Base-by-base conservation (phyloP, 169 alveolate species). In the Theileria luwenshuni region DNA sequence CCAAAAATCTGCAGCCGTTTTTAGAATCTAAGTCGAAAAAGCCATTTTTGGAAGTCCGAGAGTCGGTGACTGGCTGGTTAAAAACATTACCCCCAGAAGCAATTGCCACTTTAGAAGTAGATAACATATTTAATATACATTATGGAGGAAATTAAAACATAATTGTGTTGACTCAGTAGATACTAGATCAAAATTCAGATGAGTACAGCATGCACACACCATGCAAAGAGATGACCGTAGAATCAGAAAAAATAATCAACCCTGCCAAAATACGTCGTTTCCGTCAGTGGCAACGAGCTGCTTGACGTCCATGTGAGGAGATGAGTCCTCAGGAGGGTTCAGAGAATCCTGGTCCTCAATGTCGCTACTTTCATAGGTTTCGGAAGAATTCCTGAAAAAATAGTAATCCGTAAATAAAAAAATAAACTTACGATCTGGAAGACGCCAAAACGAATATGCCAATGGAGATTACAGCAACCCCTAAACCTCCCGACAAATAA, bases 211-310 rank as follows among this genome's bases (percentile, higher is more conserved):
- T 56, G 65, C 65, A 56, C 65, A 56, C 65, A 56, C 38, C 65
- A 56, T 56, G 65, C 65, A 56, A 28, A 15, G 38, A 10, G 10
- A 7, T 7, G 10, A 38, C 45, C 5, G 45, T 38, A 38, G 10
- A 38, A 7, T 38, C 23, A 23, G 8, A 32, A 56, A 56, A n/a
- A 17, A 17, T 30, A 23, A 35, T 21, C 41, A 65, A 64, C 65
- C 84, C 30, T 74, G 72, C 89, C 89, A 81, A 74, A 81, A 81
- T 12, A 81, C 81, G 28, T 81, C 89, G 51, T 81, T 76, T 12
- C 69, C 85, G 38, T 81, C 89, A 2, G 89, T 81, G 32, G 89
- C 89, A 8, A 81, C 68, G 17, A 81, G 48, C 51, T 81, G 72
- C 15, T 72, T 65, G 10, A 81, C 85, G n/a, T 73, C 65, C 63